These are phyloP conservation scores for Neofusicoccum kwambonambiense DNA, from an alignment of 2,329 filamentous ascomycete species.

Conservation along the genomic window DNA sequence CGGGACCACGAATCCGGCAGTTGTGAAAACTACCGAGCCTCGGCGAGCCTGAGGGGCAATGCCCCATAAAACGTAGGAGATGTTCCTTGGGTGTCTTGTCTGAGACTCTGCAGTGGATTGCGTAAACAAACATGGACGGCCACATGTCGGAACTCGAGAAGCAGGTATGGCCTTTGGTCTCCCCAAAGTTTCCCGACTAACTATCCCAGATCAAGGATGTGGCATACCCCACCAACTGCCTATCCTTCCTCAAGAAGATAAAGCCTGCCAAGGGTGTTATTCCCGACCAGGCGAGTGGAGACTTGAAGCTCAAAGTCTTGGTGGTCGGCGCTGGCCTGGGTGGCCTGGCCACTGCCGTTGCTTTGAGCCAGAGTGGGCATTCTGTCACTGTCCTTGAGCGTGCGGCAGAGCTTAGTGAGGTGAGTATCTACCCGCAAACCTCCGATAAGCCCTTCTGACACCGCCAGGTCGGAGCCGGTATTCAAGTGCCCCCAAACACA, in stretches of 20 bases:
- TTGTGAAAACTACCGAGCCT: neutral
- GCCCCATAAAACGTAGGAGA: neutral
- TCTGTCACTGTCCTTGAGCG: slow-evolving; percentile 37
- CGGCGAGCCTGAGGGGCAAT: neutral
- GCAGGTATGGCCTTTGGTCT: neutral
- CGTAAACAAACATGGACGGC: neutral
- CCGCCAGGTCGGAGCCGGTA: slow-evolving; percentile 19
- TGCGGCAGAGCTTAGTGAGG: slow-evolving; percentile 33
- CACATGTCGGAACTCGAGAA: neutral
- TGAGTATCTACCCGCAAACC: neutral
- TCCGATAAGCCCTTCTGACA: neutral
- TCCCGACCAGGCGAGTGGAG: neutral
- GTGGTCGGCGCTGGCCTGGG: slow-evolving; percentile 24
- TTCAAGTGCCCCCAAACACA: slow-evolving; percentile 23
- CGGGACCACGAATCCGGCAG: neutral
- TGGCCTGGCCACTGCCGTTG: slow-evolving; percentile 23
- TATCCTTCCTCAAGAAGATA: neutral
- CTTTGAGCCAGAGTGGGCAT: slow-evolving; percentile 20
- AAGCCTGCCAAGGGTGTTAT: no score
- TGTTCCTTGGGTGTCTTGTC: neutral
- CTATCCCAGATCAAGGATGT: neutral
- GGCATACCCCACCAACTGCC: neutral
- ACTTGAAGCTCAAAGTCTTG: slow-evolving; percentile 19
- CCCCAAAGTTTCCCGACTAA: no score
- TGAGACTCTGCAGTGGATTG: neutral